Conservation (phyloP, 2,329 filamentous ascomycete species). For the Colletotrichum gigasporum region DNA sequence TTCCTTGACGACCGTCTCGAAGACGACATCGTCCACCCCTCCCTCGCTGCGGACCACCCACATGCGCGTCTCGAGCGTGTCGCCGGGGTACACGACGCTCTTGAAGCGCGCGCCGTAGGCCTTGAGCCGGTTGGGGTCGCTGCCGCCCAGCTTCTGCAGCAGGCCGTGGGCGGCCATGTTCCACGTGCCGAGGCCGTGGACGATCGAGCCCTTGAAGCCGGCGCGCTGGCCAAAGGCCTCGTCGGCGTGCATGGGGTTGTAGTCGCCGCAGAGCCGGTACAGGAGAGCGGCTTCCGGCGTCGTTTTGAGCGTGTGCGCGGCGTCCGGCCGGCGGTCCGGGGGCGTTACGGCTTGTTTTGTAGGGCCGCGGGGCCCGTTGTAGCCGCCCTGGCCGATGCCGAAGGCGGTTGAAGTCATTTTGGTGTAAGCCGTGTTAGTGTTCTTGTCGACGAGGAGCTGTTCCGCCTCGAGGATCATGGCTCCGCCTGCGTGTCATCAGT, state of each 20-base stretch:
- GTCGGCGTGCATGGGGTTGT: slow-evolving; percentile 57
- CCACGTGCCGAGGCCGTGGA: slow-evolving; percentile 58
- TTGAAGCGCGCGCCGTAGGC: slow-evolving; percentile 56
- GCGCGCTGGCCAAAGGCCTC: slow-evolving; percentile 51
- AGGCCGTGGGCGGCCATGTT: slow-evolving; percentile 56
- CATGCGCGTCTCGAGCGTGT: slow-evolving; percentile 52
- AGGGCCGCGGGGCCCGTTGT: slow-evolving; percentile 51
- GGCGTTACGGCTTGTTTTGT: slow-evolving; percentile 41
- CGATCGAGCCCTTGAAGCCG: slow-evolving; percentile 55
- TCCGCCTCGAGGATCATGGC: slow-evolving; percentile 54
- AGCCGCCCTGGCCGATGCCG: slow-evolving; percentile 56
- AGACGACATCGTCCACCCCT: slow-evolving; percentile 46
- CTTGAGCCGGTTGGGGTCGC: slow-evolving; percentile 50
- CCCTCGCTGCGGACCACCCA: slow-evolving; percentile 46
- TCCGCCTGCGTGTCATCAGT: slow-evolving; percentile 43
- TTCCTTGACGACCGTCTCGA: slow-evolving; percentile 50
- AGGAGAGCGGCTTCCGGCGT: slow-evolving; percentile 49
- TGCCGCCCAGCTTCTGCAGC: slow-evolving; percentile 48
- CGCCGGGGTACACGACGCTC: slow-evolving; percentile 56
- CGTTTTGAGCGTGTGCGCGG: slow-evolving; percentile 47
- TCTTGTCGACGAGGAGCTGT: slow-evolving; percentile 48
- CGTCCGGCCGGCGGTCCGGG: slow-evolving; percentile 48
- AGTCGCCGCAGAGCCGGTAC: slow-evolving; percentile 57
- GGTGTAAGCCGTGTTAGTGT: slow-evolving; percentile 47
- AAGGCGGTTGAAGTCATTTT: slow-evolving; percentile 51